Conservation (phyloP, 2,329 filamentous ascomycete species). For the Fusarium continuum region DNA sequence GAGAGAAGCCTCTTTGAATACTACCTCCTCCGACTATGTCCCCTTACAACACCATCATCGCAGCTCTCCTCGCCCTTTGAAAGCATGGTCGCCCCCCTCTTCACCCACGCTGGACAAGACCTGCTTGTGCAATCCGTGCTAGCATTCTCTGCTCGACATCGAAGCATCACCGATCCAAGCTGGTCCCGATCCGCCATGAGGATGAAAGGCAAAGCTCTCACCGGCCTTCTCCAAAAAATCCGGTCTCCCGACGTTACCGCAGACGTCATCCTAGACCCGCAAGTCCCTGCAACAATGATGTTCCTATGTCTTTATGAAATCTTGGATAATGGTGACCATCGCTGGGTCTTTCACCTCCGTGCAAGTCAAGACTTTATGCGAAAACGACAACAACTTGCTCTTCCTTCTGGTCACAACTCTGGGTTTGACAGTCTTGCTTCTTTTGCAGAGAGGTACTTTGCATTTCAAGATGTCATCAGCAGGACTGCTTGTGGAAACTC, state of each 20-base stretch:
- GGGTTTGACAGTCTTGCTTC: constrained; percentile 31
- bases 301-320: constrained; percentile 41
- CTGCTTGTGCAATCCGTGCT: constrained; percentile 32
- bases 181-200: constrained; percentile 31
- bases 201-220: constrained; percentile 33
- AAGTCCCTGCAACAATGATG: constrained; percentile 39
- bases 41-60: constrained; percentile 35
- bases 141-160: constrained; percentile 35
- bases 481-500: constrained; percentile 59
- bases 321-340: constrained; percentile 35
- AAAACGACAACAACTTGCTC: constrained; percentile 44
- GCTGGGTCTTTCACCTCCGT: constrained; percentile 58
- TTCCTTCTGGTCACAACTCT: constrained; percentile 12
- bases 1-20: constrained; percentile 34
- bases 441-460: constrained; percentile 58
- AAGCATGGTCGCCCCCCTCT: constrained; percentile 33
- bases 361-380: constrained; percentile 58
- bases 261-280: constrained; percentile 32
- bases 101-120: constrained; percentile 30
- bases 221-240: constrained; percentile 1
- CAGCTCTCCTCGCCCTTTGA: constrained; percentile 30
- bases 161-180: constrained; percentile 25
- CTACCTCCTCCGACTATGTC: constrained; percentile 34
- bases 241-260: constrained; percentile 14
- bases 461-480: constrained; percentile 61